These are phyloP conservation scores for Lolium perenne DNA, from an alignment of 176 grass and related monocot genomes.

Conservation along the genomic window DNA sequence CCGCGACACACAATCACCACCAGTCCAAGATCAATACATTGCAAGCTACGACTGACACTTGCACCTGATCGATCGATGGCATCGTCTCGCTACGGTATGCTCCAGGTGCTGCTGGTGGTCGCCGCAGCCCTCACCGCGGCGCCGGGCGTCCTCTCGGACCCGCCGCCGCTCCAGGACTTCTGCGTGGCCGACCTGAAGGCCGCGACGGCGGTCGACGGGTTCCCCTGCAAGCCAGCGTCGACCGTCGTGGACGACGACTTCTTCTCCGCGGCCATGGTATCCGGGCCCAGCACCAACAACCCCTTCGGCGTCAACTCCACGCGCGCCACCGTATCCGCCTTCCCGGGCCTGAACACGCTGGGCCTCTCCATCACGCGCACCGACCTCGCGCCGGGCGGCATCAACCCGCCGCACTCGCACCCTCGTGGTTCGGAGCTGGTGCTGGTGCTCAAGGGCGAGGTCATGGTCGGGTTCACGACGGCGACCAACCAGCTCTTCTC, in stretches of 20 bases:
- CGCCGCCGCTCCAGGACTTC: conserved; percentile 57
- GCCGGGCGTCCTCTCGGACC: conserved; percentile 18
- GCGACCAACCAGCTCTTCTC: conserved; percentile 40
- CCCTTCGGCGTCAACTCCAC: conserved; percentile 68
- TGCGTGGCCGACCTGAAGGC: conserved; percentile 53
- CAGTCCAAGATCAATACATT: not conserved
- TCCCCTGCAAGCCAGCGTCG: conserved; percentile 54
- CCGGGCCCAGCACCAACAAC: conserved; percentile 44
- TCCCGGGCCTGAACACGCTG: conserved; percentile 72
- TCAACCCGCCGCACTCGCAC: conserved; percentile 76
- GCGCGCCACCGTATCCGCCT: conserved; percentile 36
- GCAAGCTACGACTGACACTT: not conserved
- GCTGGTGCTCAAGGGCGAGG: conserved; percentile 55
- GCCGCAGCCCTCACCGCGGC: not conserved
- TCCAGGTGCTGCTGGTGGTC: not conserved
- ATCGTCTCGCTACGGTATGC: not conserved
- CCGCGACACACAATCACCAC: not conserved
- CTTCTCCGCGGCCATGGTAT: conserved; percentile 45
- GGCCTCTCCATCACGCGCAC: conserved; percentile 65
- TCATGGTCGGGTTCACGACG: conserved; percentile 63
- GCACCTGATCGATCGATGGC: conserved; percentile 12
- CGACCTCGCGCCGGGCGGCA: conserved; percentile 53
- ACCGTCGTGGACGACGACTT: conserved; percentile 51
- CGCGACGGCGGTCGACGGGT: conserved; percentile 32
- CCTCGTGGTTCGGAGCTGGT: conserved; percentile 72